Base-by-base conservation (phyloP, 2,329 filamentous ascomycete genomes). In the Calonectria crousiana region DNA sequence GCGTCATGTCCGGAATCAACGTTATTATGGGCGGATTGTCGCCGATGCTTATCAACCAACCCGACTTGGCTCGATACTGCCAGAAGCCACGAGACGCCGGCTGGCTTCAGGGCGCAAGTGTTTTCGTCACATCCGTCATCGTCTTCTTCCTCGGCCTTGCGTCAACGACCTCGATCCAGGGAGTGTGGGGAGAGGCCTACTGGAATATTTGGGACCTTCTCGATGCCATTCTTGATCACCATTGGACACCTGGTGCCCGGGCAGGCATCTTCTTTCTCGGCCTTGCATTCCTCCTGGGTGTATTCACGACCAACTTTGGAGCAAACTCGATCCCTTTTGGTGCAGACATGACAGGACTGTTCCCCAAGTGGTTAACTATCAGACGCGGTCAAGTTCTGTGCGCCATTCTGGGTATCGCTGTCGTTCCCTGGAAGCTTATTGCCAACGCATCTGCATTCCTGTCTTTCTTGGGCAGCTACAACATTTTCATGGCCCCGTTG, bases 201-300 rank as follows among this genome's bases (percentile, higher is more conserved):
- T 85, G 84, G 84, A 85, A 85, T 41, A 77, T 82, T 10, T 84
- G 84, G 78, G 83, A 84, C 51, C 74, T 85, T 9, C 78, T 85
- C 3, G 81, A 83, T 10, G 79, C 82, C 13, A 84, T 86, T 18
- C 76, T 86, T 9, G 84, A 85, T 47, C 82, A 83, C 69, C 78
- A 84, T 30, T 84, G 83, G 77, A 81, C 74, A 4, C 76, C 82
- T 1, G 80, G 76, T 2, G 56, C 56, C 10, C 56, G 56, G 26
- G 56, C 56, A 28, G 56, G 56, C 6, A 34, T 62, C 23, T 62
- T 62, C 36, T 62, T 62, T 13, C 56, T 62, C 34, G 56, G 56
- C 4, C 23, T 62, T 5, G 56, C 56, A 20, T 62, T 62, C 56
- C 56, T 62, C 6, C 41, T 62, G 56, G 56, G 56, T 20, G 23